Percentiles rank a stretch among this genome's conserved stretches.
phyloP scores from a whole-genome alignment of 2,329 filamentous ascomycete species.

The Ophidiomyces ophidiicola region DNA sequence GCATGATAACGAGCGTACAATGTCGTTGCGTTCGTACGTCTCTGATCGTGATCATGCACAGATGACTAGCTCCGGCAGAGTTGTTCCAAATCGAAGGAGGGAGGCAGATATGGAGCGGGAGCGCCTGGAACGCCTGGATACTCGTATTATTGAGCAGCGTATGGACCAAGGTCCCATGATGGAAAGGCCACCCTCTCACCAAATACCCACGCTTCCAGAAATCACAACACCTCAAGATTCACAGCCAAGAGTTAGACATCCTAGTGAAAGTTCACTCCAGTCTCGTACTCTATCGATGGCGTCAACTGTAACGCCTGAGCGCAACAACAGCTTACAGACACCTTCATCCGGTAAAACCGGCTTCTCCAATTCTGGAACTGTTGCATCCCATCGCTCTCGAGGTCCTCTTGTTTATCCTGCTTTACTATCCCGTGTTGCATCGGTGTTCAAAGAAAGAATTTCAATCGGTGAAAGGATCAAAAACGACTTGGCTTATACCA shows the following conservation, averaged over 20 bases:
- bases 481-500: conserved; percentile 94
- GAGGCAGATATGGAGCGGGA: conserved; percentile 36
- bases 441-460: conserved; percentile 84
- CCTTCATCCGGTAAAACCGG: conserved; percentile 39
- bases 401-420: conserved; percentile 89
- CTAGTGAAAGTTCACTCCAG: conserved; percentile 33
- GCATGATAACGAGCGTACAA: conserved; percentile 83
- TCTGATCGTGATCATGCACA: conserved; percentile 67
- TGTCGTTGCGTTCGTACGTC: conserved; percentile 84
- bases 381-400: conserved; percentile 46
- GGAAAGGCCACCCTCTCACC: conserved; percentile 34
- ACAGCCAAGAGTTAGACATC: conserved; percentile 26
- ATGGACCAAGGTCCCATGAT: conserved; percentile 35
- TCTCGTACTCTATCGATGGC: conserved; percentile 82
- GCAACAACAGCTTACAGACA: conserved; percentile 45
- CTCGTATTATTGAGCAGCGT: conserved; percentile 13
- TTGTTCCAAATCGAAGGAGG: conserved; percentile 66
- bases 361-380: conserved; percentile 41
- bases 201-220: conserved; percentile 6
- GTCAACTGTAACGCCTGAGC: conserved; percentile 50
- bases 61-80: conserved; percentile 73
- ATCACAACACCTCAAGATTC: conserved; percentile 14
- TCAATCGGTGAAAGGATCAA: conserved; percentile 78
- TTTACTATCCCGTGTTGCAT: conserved; percentile 79
- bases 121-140: conserved; percentile 22